A percentile compares a stretch with the other conserved stretches of the same genome.
Evolutionary conservation across 2,329 filamentous ascomycete species (phyloP).

Genomic region (Monilinia vaccinii-corymbosi): DNA sequence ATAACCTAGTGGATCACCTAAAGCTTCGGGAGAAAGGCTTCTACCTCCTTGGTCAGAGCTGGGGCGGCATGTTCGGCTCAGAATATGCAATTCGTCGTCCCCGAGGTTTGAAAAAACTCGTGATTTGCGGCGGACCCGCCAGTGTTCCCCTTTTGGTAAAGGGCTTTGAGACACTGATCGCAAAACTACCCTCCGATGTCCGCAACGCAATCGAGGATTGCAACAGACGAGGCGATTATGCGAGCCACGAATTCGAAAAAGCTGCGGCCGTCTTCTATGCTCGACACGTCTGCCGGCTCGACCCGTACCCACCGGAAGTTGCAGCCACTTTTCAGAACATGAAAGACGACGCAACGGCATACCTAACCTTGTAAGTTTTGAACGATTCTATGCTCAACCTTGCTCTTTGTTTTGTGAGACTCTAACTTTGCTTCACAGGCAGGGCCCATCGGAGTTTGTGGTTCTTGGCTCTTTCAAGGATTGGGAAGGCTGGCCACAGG

Average conservation of each 20-base stretch:
- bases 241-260: constrained; percentile 15
- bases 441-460: constrained; percentile 33
- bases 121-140: constrained; percentile 29
- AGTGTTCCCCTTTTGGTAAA: constrained; percentile 24
- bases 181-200: constrained; percentile 20
- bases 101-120: constrained; percentile 31
- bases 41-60: constrained; percentile 41
- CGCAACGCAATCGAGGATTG: constrained; percentile 14
- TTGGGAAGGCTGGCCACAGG: constrained; percentile 30
- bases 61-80: constrained; percentile 43
- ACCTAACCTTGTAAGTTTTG: constrained; percentile 21
- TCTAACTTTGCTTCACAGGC: constrained; percentile 19
- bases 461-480: constrained; percentile 33
- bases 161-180: constrained; percentile 18
- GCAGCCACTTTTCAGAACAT: background rate
- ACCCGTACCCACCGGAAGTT: constrained; percentile 17
- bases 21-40: constrained; percentile 31
- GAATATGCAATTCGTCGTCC: constrained; percentile 34
- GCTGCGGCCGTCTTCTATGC: constrained; percentile 17
- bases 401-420: background rate
- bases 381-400: background rate
- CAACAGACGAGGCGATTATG: constrained; percentile 15
- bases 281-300: constrained; percentile 15
- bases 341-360: constrained; percentile 23
- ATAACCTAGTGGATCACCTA: constrained; percentile 38